phyloP scores from a whole-genome alignment of 352 stramenopile species.

The Phytophthora macrochlamydospora region DNA sequence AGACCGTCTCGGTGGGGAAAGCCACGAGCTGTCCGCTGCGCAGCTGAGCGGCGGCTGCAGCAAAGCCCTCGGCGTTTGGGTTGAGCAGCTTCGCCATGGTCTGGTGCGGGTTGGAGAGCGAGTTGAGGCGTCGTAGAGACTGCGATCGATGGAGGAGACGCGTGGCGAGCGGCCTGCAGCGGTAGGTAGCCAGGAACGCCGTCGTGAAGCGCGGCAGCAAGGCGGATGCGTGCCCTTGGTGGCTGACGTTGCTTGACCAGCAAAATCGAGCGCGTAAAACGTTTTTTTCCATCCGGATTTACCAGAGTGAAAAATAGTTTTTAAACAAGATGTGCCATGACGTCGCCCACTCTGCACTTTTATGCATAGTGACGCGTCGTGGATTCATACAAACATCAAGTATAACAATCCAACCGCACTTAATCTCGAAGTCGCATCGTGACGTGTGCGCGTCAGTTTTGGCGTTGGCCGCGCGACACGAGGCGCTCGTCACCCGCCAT shows the following conservation, averaged over 20 bases:
- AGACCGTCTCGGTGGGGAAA: conserved; percentile 99
- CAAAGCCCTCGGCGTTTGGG: conserved; percentile 51
- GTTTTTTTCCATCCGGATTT: too few relatives aligned
- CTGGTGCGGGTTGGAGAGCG: conserved; percentile 19
- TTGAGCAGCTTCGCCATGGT: conserved; percentile 56
- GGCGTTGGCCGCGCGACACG: conserved; percentile 20
- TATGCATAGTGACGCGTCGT: not conserved
- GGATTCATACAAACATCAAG: not conserved
- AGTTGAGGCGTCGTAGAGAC: not conserved
- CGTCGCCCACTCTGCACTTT: not conserved
- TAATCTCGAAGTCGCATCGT: conserved; percentile 16
- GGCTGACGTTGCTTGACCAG: too few relatives aligned
- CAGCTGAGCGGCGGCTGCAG: conserved; percentile 66
- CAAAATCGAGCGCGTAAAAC: too few relatives aligned
- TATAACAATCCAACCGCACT: not conserved
- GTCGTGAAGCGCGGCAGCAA: not conserved
- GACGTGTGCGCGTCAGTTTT: conserved; percentile 27
- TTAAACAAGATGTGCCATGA: not conserved
- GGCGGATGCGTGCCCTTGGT: too few relatives aligned
- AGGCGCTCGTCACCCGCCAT: conserved; percentile 32
- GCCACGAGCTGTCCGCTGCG: conserved; percentile 83
- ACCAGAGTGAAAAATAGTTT: too few relatives aligned
- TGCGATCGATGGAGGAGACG: not conserved
- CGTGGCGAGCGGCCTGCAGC: conserved; percentile 8
- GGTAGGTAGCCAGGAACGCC: not conserved